Conservation (phyloP, 2,329 filamentous ascomycete genomes). For the Ascocoryne sarcoides region DNA sequence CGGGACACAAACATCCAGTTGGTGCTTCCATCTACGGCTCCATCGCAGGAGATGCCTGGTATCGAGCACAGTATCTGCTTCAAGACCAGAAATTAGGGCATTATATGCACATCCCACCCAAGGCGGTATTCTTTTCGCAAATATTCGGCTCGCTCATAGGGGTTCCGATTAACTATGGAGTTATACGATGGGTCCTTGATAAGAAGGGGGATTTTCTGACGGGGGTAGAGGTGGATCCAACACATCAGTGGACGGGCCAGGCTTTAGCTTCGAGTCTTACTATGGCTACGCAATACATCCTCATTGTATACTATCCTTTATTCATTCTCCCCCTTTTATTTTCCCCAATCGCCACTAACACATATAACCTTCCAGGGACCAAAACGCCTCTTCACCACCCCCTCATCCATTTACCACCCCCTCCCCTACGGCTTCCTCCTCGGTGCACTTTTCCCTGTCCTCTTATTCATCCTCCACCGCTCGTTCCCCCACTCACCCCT, state of each 20-base stretch:
- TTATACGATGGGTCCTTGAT: constrained; percentile 50
- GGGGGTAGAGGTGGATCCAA: constrained; percentile 41
- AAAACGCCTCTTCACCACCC: constrained; percentile 38
- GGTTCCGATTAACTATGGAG: constrained; percentile 52
- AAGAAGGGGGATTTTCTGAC: constrained; percentile 47
- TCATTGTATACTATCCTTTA: too few relatives aligned
- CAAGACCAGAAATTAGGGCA: constrained; percentile 58
- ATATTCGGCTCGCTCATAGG: constrained; percentile 50
- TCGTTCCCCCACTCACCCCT: constrained; percentile 37
- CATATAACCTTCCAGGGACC: too few relatives aligned
- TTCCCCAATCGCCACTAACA: too few relatives aligned
- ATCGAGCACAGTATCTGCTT: constrained; percentile 46
- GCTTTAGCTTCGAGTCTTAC: constrained; percentile 41
- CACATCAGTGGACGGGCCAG: constrained; percentile 55
- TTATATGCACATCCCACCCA: constrained; percentile 53
- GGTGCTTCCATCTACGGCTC: constrained; percentile 49
- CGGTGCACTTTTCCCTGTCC: constrained; percentile 36
- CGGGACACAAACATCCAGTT: constrained; percentile 44
- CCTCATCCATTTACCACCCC: constrained; percentile 38
- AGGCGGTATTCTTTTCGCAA: constrained; percentile 51
- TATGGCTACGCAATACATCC: constrained; percentile 50
- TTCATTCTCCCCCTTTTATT: too few relatives aligned
- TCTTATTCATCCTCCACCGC: constrained; percentile 43
- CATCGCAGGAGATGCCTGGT: constrained; percentile 55
- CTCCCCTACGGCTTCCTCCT: constrained; percentile 46